A percentile compares a stretch with the other conserved stretches of the same genome.
These are phyloP conservation scores for Saccharomyces pastorianus DNA, from an alignment of 1,139 yeast species.

Conservation along the genomic window DNA sequence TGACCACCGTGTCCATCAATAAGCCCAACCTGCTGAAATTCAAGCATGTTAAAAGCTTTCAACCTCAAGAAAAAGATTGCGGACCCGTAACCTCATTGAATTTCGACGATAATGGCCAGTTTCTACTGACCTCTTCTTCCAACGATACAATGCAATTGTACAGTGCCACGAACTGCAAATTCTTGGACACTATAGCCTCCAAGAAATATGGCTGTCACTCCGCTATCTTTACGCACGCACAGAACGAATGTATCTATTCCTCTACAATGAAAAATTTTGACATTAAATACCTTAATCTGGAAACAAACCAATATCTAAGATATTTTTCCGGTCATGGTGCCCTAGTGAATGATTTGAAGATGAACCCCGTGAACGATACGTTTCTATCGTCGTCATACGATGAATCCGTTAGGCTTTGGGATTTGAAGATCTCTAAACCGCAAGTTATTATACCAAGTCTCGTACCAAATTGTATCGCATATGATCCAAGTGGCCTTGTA, in stretches of 20 bases:
- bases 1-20: constrained; percentile 28
- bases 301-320: constrained; percentile 70
- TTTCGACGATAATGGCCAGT: constrained; percentile 81
- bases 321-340: constrained; percentile 84
- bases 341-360: constrained; percentile 62
- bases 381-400: constrained; percentile 69
- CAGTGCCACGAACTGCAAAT: constrained; percentile 61
- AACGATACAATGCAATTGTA: constrained; percentile 82
- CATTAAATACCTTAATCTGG: constrained; percentile 64
- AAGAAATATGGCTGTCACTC: constrained; percentile 89
- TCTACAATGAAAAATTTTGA: constrained; percentile 74
- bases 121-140: constrained; percentile 64
- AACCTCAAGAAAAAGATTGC: constrained; percentile 46
- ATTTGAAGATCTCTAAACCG: constrained; percentile 52
- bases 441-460: constrained; percentile 57
- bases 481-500: constrained; percentile 77
- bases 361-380: constrained; percentile 63
- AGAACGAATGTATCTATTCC: constrained; percentile 69
- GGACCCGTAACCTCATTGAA: constrained; percentile 70
- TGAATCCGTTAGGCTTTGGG: constrained; percentile 82
- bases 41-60: constrained; percentile 44
- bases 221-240: constrained; percentile 76
- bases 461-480: constrained; percentile 51
- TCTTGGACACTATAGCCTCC: constrained; percentile 58
- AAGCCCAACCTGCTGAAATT: constrained; percentile 42